Evolutionary conservation across 352 stramenopile species (phyloP).

Genomic region (Aphanomyces euteiches): DNA sequence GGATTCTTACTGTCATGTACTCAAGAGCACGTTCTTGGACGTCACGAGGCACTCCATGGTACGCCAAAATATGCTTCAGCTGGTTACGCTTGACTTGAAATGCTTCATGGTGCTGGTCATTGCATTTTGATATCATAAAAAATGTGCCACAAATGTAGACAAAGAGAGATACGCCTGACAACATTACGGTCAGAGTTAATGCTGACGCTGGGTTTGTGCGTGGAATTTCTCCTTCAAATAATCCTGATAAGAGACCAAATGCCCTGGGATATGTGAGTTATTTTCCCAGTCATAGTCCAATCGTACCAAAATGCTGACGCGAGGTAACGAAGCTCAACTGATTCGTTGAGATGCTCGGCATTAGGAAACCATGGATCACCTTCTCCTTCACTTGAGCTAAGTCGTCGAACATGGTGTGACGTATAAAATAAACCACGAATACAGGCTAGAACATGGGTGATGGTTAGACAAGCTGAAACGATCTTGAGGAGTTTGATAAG

Average conservation of each 20-base stretch:
- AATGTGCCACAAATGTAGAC: constrained; percentile 65
- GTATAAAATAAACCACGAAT: constrained; percentile 52
- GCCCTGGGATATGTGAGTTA: constrained; percentile 33
- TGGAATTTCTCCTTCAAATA: constrained; percentile 57
- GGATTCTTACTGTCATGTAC: constrained; percentile 38
- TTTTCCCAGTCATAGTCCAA: not conserved
- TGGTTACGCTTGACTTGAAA: constrained; percentile 56
- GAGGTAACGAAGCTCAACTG: constrained; percentile 39
- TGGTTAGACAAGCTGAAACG: constrained; percentile 43
- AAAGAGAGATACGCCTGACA: constrained; percentile 60
- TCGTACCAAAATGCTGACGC: constrained; percentile 49
- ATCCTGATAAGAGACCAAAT: constrained; percentile 54
- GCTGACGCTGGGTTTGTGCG: constrained; percentile 46
- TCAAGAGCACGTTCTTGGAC: constrained; percentile 52
- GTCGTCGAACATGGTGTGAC: not conserved
- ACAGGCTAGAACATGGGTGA: constrained; percentile 58
- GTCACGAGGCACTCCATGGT: constrained; percentile 50
- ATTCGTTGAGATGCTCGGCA: not conserved
- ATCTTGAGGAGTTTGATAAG: constrained; percentile 58
- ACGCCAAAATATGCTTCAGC: constrained; percentile 58
- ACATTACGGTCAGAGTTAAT: constrained; percentile 51
- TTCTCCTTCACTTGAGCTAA: too few species aligned
- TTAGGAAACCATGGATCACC: constrained; percentile 50
- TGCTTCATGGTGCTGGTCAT: constrained; percentile 46
- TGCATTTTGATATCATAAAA: constrained; percentile 65